phyloP scores from a whole-genome alignment of 768 basidiomycete genomes.

The Naematelia aurantialba region DNA sequence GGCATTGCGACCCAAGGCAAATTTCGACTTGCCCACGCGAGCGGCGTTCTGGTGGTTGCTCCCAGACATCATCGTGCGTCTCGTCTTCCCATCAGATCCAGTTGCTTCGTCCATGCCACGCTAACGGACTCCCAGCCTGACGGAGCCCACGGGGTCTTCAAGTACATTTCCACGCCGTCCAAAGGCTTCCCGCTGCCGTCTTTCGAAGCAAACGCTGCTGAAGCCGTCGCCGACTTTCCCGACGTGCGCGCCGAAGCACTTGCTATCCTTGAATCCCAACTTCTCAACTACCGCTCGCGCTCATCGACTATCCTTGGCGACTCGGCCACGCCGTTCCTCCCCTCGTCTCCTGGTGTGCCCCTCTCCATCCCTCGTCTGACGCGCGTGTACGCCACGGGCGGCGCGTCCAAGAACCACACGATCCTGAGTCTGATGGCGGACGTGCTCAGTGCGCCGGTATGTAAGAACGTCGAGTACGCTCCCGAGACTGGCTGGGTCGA shows the following conservation, averaged over 20 bases:
- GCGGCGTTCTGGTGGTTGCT: slow-evolving; percentile 77
- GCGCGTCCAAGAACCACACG: slow-evolving; percentile 67
- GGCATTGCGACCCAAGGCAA: slow-evolving; percentile 13
- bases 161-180: slow-evolving; percentile 20
- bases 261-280: slow-evolving; percentile 76
- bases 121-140: slow-evolving; percentile 54
- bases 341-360: slow-evolving; percentile 11
- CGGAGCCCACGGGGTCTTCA: slow-evolving; percentile 66
- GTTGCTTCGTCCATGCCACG: neutral
- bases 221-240: slow-evolving; percentile 28
- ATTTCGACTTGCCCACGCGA: slow-evolving; percentile 33
- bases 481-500: slow-evolving; percentile 21
- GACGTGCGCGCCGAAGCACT: slow-evolving; percentile 56
- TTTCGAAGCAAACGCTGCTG: slow-evolving; percentile 13
- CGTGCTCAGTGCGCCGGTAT: slow-evolving; percentile 72
- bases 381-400: slow-evolving; percentile 72
- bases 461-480: slow-evolving; percentile 49
- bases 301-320: slow-evolving; percentile 58
- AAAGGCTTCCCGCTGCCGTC: slow-evolving; percentile 9
- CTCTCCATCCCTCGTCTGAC: slow-evolving; percentile 51
- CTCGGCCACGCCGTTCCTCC: slow-evolving; percentile 12
- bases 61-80: slow-evolving; percentile 68
- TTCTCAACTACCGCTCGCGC: slow-evolving; percentile 72
- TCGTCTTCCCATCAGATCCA: neutral
- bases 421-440: slow-evolving; percentile 74